These are phyloP conservation scores for Cetraspora pellucida DNA, from an alignment of 192 early-diverging fungal genomes.

Conservation along the genomic window DNA sequence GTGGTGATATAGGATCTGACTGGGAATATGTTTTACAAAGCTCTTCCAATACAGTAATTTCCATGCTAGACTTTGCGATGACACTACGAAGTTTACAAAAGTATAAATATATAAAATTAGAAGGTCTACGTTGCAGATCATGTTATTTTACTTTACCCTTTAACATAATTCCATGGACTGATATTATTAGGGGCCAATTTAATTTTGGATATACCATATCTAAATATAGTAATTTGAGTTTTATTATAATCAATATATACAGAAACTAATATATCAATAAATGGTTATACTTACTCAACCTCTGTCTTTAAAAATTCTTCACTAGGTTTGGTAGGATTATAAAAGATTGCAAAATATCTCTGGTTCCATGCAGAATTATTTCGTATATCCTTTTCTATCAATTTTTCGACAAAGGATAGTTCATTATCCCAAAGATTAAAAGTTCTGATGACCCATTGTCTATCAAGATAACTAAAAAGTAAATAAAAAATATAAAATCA, in stretches of 20 bases:
- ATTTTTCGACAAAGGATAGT: conserved; percentile 68
- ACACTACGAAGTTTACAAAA: conserved; percentile 36
- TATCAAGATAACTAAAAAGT: conserved; percentile 24
- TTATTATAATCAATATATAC: conserved; percentile 12
- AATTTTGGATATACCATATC: conserved; percentile 71
- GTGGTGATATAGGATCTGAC: conserved; percentile 43
- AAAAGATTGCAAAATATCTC: conserved; percentile 76
- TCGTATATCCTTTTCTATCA: conserved; percentile 80
- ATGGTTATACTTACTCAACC: conserved; percentile 61
- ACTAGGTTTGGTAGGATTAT: conserved; percentile 37
- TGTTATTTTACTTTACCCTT: conserved; percentile 56
- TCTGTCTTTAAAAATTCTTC: conserved; percentile 60
- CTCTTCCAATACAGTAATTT: conserved; percentile 42
- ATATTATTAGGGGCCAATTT: conserved; percentile 84
- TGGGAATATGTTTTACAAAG: conserved; percentile 47
- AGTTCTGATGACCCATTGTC: conserved; percentile 85
- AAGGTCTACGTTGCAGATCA: background rate
- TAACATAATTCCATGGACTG: conserved; percentile 90
- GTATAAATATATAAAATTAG: background rate
- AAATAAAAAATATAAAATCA: background rate
- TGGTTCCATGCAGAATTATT: conserved; percentile 99
- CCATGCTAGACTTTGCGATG: conserved; percentile 39
- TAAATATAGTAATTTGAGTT: conserved; percentile 29
- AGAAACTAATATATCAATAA: background rate
- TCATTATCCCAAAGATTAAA: conserved; percentile 84